These are phyloP conservation scores for Phytophthora kernoviae DNA, from an alignment of 352 stramenopile species.

Conservation along the genomic window DNA sequence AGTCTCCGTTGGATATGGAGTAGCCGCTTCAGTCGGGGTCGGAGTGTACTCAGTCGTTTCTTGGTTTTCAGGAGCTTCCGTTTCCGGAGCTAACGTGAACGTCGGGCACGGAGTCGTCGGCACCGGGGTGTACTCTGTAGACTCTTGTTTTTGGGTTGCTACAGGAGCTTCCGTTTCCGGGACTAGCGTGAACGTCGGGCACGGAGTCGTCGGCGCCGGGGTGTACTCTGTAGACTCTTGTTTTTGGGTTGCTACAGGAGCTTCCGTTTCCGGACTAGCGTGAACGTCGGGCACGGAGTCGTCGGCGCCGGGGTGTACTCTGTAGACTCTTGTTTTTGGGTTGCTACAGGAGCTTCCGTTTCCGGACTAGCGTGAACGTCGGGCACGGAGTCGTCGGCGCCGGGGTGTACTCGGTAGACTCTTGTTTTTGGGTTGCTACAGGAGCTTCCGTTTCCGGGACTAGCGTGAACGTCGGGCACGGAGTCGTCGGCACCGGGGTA, in stretches of 20 bases:
- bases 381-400: background rate
- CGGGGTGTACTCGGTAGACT: background rate
- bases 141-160: background rate
- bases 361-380: constrained; percentile 7
- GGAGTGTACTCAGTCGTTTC: constrained; percentile 1
- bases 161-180: background rate
- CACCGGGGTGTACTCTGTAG: background rate
- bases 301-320: background rate
- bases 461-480: constrained; percentile 10
- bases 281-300: constrained; percentile 1
- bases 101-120: constrained; percentile 6
- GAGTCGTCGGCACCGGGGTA: constrained; percentile 3
- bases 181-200: constrained; percentile 5
- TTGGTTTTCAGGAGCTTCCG: background rate
- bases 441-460: constrained; percentile 7
- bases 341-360: background rate
- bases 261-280: background rate
- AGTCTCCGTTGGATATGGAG: constrained; percentile 8
- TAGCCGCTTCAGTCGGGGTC: background rate
- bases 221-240: background rate
- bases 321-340: background rate
- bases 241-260: background rate
- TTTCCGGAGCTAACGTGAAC: constrained; percentile 14
- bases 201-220: constrained; percentile 3
- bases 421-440: background rate